These are phyloP conservation scores for Hamigera avellanea DNA, from an alignment of 495 filamentous ascomycete species.

Conservation along the genomic window DNA sequence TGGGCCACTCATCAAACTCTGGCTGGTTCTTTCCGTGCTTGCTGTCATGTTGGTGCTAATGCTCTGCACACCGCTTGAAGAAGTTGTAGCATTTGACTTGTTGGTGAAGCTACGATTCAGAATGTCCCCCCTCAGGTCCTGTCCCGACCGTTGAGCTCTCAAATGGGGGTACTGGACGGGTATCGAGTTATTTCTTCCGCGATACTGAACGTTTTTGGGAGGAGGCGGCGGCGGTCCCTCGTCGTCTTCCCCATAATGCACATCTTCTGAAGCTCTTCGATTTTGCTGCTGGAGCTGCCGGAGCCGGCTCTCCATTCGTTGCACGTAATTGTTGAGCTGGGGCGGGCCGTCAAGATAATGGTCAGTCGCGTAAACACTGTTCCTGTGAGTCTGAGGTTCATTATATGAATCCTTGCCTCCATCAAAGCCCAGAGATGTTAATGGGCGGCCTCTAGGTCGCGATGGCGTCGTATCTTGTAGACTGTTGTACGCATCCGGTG, in stretches of 20 bases:
- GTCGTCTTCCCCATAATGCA: conserved; percentile 24
- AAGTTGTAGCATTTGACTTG: conserved; percentile 68
- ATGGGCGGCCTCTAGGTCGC: conserved; percentile 37
- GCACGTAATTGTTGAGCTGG: conserved; percentile 71
- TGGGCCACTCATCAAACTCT: conserved; percentile 83
- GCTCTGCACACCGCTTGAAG: conserved; percentile 59
- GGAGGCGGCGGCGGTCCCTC: conserved; percentile 47
- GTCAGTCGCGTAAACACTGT: conserved; percentile 30
- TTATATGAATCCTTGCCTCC: conserved; percentile 36
- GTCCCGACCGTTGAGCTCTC: conserved; percentile 64
- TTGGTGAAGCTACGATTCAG: conserved; percentile 74
- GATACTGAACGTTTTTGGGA: conserved; percentile 46
- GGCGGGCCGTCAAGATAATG: conserved; percentile 49
- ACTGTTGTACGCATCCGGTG: conserved; percentile 75
- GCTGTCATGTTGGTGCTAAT: conserved; percentile 60
- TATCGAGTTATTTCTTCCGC: conserved; percentile 34
- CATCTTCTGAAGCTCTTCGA: conserved; percentile 22
- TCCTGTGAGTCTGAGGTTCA: conserved; percentile 18
- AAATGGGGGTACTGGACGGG: conserved; percentile 28
- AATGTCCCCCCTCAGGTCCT: conserved; percentile 61
- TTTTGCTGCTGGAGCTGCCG: conserved; percentile 58
- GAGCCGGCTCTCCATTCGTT: conserved; percentile 76
- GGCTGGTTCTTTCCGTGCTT: conserved; percentile 65
- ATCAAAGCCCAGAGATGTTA: conserved; percentile 62
- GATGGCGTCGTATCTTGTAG: conserved; percentile 25